These are phyloP conservation scores for Botryotinia narcissicola DNA, from an alignment of 2,329 filamentous ascomycete genomes.

Conservation along the genomic window DNA sequence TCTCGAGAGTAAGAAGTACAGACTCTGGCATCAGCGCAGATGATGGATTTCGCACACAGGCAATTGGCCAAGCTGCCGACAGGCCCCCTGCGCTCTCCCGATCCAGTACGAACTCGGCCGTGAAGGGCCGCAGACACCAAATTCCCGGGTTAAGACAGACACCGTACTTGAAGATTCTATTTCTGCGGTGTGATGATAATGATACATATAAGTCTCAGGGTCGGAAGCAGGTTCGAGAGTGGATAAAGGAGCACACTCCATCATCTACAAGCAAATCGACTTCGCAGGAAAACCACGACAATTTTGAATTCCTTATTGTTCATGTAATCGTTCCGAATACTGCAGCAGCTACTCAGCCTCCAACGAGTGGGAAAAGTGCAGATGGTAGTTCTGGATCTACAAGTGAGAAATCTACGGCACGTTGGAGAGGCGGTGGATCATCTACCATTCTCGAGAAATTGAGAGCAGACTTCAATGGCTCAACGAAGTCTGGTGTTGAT, in stretches of 20 bases:
- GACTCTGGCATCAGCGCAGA: conserved; percentile 43
- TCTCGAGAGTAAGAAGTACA: conserved; percentile 40
- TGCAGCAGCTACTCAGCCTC: conserved; percentile 72
- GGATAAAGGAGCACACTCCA: conserved; percentile 77
- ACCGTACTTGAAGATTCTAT: conserved; percentile 86
- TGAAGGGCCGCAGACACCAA: conserved; percentile 75
- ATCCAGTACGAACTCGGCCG: conserved; percentile 30
- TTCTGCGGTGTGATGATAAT: conserved; percentile 92
- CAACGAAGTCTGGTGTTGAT: conserved; percentile 68
- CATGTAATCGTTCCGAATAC: conserved; percentile 91
- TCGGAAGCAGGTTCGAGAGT: conserved; percentile 78
- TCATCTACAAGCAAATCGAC: conserved; percentile 56
- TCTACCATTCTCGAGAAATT: conserved; percentile 87
- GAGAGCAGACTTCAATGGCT: conserved; percentile 82
- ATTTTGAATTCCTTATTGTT: conserved; percentile 91
- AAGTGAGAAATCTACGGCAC: conserved; percentile 66
- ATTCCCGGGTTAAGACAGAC: conserved; percentile 91
- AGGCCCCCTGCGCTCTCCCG: conserved; percentile 27
- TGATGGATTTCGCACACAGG: conserved; percentile 61
- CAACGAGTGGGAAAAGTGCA: conserved; percentile 53
- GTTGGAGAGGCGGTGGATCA: conserved; percentile 75
- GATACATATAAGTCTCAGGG: conserved; percentile 85
- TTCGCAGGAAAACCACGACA: conserved; percentile 89
- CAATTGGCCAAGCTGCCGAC: conserved; percentile 43
- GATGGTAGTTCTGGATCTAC: conserved; percentile 51